Base-by-base conservation (phyloP, 805 yeast genomes). In the Saccharomycopsis fodiens region DNA sequence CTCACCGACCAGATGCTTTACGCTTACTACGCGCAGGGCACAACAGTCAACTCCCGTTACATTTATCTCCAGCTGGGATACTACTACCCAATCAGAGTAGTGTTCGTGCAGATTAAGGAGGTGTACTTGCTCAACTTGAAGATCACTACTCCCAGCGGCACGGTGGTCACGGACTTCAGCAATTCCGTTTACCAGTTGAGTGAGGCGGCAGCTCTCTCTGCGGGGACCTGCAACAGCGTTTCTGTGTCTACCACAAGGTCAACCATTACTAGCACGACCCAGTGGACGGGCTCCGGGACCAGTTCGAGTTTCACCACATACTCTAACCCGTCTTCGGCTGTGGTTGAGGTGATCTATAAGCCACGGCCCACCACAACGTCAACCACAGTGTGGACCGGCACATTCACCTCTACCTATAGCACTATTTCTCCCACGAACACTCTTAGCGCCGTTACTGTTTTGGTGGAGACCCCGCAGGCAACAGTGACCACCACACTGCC, bases 1-100 rank as follows among this genome's bases (percentile, higher is more conserved):
- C 15, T 6, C 7, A 19, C 22, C 25, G 35, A 41, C 21, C 13
- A 34, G 8, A 15, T 16, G 6, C 10, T 16, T 16, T 25, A 25
- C 29, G 10, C 29, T 25, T 25, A 25, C 29, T 10, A 7, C 29
- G 16, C 5, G 21, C 17, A 32, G 13, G n/a, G n/a, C n/a, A 20
- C 21, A 15, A 7, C 15, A 3, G 17, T 16, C 5, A 15, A 32
- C 16, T 30, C 15, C 29, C 29, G 29, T 25, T 25, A 25, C 29
- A 36, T 22, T 19, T 40, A 47, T 19, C 46, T 59, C 29, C 35
- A 45, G 3, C 55, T 48, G 4, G 64, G 64, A 10, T 38, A 43
- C 22, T 57, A 54, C 46, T 61, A 60, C 44, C 65, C 65, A 16
- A 45, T 60, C 2, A 55, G 60, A 45, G 41, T 59, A 12, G 55